Percentiles rank a stretch among this genome's conserved stretches.
These are phyloP conservation scores for Rhizoclosmatium globosum DNA, from an alignment of 192 early-diverging fungal species.

Conservation along the genomic window DNA sequence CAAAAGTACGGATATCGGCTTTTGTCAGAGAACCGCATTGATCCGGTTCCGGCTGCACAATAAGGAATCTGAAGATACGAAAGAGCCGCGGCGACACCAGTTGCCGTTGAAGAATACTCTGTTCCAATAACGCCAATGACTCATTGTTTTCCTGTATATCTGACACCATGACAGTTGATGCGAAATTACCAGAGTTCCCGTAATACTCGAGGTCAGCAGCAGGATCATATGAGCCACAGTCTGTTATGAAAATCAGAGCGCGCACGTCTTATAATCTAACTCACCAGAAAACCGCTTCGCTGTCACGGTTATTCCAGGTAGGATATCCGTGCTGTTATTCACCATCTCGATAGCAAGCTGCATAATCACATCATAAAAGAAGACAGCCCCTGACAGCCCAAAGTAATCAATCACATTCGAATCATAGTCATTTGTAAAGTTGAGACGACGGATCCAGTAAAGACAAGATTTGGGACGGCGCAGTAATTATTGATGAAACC, in stretches of 20 bases:
- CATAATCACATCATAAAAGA: not conserved
- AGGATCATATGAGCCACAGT: conserved; percentile 2
- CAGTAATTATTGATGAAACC: conserved; percentile 21
- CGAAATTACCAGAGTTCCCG: not conserved
- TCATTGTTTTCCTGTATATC: conserved; percentile 13
- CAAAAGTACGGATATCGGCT: not conserved
- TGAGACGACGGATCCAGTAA: conserved; percentile 2
- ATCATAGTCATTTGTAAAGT: not conserved
- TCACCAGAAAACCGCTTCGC: not conserved
- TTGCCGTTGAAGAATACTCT: conserved; percentile 3
- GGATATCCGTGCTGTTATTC: conserved; percentile 3
- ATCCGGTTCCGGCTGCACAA: not conserved
- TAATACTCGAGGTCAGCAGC: not conserved
- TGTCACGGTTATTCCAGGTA: conserved; percentile 8
- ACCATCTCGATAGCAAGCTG: not conserved
- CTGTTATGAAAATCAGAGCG: conserved; percentile 1
- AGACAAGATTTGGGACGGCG: not conserved
- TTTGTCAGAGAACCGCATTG: not conserved
- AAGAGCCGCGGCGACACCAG: not conserved
- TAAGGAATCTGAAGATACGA: conserved; percentile 9
- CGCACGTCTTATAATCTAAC: not conserved
- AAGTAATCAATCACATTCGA: not conserved
- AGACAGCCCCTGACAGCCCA: not conserved
- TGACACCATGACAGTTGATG: not conserved
- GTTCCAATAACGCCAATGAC: conserved; percentile 21